A percentile compares a stretch with the other conserved stretches of the same genome.
phyloP scores from a whole-genome alignment of 306 rosid species.

The Leucaena leucocephala region DNA sequence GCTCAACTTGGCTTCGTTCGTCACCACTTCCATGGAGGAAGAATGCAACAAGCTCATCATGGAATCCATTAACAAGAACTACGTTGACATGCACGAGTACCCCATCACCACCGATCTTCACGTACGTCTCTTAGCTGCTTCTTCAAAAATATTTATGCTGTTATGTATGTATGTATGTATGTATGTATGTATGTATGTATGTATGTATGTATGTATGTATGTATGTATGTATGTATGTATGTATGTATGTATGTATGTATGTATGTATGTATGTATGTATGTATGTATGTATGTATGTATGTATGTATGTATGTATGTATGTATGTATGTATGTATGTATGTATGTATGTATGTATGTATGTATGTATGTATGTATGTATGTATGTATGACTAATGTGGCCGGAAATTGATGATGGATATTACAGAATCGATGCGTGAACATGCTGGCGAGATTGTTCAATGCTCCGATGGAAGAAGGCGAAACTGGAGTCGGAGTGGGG shows the following conservation, averaged over 20 bases:
- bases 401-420: neutral
- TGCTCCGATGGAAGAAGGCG: constrained; percentile 62
- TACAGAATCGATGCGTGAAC: constrained; percentile 76
- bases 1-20: constrained; percentile 80
- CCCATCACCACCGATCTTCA: constrained; percentile 83
- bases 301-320: too few species aligned
- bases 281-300: too few species aligned
- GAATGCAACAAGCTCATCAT: constrained; percentile 71
- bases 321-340: too few species aligned
- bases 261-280: too few species aligned
- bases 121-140: constrained; percentile 18
- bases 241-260: too few species aligned
- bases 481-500: constrained; percentile 60
- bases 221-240: too few species aligned
- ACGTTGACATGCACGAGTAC: constrained; percentile 76
- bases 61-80: constrained; percentile 82
- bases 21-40: constrained; percentile 85
- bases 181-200: too few species aligned
- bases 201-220: too few species aligned
- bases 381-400: too few species aligned
- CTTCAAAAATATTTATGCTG: neutral
- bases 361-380: too few species aligned
- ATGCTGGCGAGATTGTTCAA: constrained; percentile 71
- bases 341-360: too few species aligned
- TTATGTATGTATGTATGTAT: too few species aligned